phyloP scores from a whole-genome alignment of 78 protist genomes.

The Diacronema lutheri region DNA sequence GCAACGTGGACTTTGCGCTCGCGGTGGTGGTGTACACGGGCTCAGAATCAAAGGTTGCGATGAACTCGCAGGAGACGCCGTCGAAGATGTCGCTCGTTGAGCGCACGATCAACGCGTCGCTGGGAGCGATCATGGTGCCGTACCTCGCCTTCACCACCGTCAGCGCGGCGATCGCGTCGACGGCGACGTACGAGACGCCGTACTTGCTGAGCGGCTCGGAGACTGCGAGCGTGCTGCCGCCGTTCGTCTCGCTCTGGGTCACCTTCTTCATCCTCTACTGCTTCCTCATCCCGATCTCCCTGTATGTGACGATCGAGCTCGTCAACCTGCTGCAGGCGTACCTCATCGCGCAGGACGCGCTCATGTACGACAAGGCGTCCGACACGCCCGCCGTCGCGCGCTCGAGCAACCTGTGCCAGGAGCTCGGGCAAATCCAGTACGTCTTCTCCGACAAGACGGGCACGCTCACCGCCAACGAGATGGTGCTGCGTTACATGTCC shows the following conservation, averaged over 20 bases:
- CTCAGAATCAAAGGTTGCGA: background rate
- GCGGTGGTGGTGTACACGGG: slow-evolving; percentile 62
- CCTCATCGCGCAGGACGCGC: slow-evolving; percentile 52
- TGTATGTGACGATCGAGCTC: slow-evolving; percentile 33
- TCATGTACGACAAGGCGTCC: background rate
- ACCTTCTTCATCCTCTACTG: slow-evolving; percentile 27
- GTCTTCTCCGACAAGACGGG: slow-evolving; percentile 66
- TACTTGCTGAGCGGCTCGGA: background rate
- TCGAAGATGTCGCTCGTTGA: too few relatives aligned
- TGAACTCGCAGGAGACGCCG: too few relatives aligned
- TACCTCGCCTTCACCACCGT: too few relatives aligned
- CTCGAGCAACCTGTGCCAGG: too few relatives aligned
- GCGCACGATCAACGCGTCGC: too few relatives aligned
- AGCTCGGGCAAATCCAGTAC: background rate
- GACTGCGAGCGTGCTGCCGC: background rate
- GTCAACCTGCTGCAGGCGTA: background rate
- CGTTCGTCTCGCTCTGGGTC: background rate
- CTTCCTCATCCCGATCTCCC: slow-evolving; percentile 46
- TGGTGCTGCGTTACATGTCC: slow-evolving; percentile 30
- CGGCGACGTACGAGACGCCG: too few relatives aligned
- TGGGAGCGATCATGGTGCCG: too few relatives aligned
- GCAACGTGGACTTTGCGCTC: slow-evolving; percentile 72
- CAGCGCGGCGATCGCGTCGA: too few relatives aligned
- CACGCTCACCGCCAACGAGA: slow-evolving; percentile 55
- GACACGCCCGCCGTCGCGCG: too few relatives aligned